Evolutionary conservation across 2,329 filamentous ascomycete species (phyloP).

Genomic region (Tolypocladium ophioglossoides): DNA sequence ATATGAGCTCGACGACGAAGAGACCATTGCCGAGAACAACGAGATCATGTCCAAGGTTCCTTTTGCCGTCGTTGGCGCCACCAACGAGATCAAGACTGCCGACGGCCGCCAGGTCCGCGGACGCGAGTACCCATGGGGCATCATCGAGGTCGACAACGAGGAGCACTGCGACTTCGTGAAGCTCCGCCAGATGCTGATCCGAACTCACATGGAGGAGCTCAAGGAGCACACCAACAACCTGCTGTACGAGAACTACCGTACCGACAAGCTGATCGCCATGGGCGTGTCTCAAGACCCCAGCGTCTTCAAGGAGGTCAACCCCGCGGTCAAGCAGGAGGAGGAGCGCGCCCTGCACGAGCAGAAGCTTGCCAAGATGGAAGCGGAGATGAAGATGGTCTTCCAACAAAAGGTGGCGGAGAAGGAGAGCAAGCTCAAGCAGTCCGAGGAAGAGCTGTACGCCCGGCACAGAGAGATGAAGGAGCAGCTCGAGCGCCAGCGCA

Average conservation of each 20-base stretch:
- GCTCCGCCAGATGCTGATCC: slow-evolving; percentile 98
- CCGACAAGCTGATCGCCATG: slow-evolving; percentile 97
- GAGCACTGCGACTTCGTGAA: slow-evolving; percentile 99
- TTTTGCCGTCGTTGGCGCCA: slow-evolving; percentile 95
- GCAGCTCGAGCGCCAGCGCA: slow-evolving; percentile 87
- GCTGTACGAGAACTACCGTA: slow-evolving; percentile 99
- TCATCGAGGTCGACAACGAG: slow-evolving; percentile 99
- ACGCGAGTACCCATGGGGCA: slow-evolving; percentile 94
- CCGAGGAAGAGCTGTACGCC: slow-evolving; percentile 96
- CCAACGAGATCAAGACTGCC: slow-evolving; percentile 80
- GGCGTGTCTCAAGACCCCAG: slow-evolving; percentile 96
- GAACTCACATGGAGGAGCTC: slow-evolving; percentile 99
- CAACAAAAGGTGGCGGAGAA: slow-evolving; percentile 99
- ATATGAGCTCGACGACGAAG: slow-evolving; percentile 97
- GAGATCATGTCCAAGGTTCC: slow-evolving; percentile 99
- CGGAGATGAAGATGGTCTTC: slow-evolving; percentile 99
- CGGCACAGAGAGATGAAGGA: slow-evolving; percentile 99
- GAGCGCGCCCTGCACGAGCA: slow-evolving; percentile 96
- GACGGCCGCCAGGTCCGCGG: slow-evolving; percentile 95
- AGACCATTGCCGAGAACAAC: slow-evolving; percentile 99
- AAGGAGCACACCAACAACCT: slow-evolving; percentile 99
- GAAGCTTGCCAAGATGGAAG: slow-evolving; percentile 99
- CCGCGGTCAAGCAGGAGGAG: slow-evolving; percentile 98
- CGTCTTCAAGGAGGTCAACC: slow-evolving; percentile 99
- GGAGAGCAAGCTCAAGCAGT: slow-evolving; percentile 98